phyloP scores from a whole-genome alignment of 345 rosid species.

The Reutealis trisperma region DNA sequence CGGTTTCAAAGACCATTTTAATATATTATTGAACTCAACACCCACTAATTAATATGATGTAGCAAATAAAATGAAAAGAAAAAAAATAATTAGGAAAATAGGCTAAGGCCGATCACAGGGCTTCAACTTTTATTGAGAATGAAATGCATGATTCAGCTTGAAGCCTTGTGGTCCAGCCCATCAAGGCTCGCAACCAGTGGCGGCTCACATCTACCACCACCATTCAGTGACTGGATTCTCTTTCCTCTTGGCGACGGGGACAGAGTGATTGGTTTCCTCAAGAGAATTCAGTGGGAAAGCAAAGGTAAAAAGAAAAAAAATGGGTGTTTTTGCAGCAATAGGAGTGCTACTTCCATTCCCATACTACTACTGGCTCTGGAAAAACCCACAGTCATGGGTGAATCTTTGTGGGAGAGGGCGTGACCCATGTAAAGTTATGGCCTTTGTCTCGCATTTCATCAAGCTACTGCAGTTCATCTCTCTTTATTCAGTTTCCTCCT shows the following conservation, averaged over 20 bases:
- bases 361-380: conserved; percentile 86
- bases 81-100: no score
- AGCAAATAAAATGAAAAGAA: no score
- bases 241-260: background rate
- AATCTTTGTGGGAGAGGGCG: conserved; percentile 61
- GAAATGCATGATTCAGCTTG: background rate
- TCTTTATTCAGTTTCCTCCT: conserved; percentile 67
- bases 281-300: background rate
- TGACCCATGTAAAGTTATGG: conserved; percentile 81
- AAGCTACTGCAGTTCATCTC: conserved; percentile 74
- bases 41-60: no score
- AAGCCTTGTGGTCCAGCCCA: background rate
- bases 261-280: background rate
- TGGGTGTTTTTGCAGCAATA: conserved; percentile 70
- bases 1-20: no score
- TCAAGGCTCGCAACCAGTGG: background rate
- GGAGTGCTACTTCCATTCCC: conserved; percentile 76
- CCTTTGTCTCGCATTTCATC: conserved; percentile 64
- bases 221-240: no score
- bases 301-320: conserved; percentile 2
- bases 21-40: no score
- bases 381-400: conserved; percentile 76
- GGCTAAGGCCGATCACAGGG: no score
- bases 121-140: no score
- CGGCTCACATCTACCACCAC: background rate